These are phyloP conservation scores for Cyamopsis tetragonoloba DNA, from an alignment of 306 rosid species.

Conservation along the genomic window DNA sequence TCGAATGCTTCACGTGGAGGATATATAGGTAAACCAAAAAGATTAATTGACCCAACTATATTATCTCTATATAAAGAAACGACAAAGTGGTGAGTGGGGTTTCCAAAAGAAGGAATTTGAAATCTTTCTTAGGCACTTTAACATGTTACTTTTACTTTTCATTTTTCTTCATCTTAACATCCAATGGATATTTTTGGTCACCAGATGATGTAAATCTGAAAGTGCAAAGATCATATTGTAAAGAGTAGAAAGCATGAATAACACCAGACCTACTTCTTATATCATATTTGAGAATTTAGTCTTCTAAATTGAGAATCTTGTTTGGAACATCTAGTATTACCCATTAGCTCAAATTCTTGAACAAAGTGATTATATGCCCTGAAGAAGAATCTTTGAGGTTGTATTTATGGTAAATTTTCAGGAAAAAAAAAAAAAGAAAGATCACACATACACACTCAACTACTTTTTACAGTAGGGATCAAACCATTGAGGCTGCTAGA, in stretches of 20 bases:
- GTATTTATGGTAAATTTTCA: background rate
- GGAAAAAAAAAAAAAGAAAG: background rate
- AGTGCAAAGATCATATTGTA: background rate
- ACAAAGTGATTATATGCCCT: background rate
- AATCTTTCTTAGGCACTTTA: background rate
- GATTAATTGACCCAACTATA: no score
- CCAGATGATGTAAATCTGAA: no score
- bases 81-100: conserved; percentile 26
- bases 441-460: background rate
- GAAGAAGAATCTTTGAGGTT: background rate
- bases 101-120: background rate
- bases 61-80: background rate
- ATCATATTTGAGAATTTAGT: background rate
- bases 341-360: background rate
- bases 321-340: background rate
- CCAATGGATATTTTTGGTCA: no score
- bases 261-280: background rate
- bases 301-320: background rate
- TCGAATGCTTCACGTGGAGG: no score
- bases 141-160: conserved; percentile 1
- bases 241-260: background rate
- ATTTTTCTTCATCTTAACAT: background rate
- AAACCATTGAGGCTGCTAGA: no score
- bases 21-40: no score
- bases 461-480: background rate